Conservation (phyloP, 768 basidiomycete species). For the Podaxis carcinomalis region DNA sequence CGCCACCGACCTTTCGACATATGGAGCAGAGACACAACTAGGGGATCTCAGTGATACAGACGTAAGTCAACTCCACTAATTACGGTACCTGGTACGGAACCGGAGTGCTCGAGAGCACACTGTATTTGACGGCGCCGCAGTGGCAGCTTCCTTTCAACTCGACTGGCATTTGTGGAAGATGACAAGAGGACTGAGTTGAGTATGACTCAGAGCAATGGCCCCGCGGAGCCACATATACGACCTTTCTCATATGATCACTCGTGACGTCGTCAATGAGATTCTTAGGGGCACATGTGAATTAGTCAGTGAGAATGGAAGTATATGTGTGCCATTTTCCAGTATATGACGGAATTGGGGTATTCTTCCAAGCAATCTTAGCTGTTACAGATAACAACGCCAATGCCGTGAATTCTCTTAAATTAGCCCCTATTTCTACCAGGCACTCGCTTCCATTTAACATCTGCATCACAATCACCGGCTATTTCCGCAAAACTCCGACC, state of each 20-base stretch:
- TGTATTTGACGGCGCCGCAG: slow-evolving; percentile 47
- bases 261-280: background rate
- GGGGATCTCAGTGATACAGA: background rate
- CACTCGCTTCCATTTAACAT: background rate
- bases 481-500: slow-evolving; percentile 11
- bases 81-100: slow-evolving; percentile 56
- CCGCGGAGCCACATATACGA: background rate
- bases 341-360: too few relatives aligned
- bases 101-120: slow-evolving; percentile 48
- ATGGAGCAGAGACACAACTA: slow-evolving; percentile 66
- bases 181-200: background rate
- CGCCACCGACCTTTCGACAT: slow-evolving; percentile 67
- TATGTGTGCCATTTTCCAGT: too few relatives aligned
- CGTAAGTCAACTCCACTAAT: background rate
- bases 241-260: background rate
- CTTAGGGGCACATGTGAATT: background rate
- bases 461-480: background rate
- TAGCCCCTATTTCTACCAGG: too few relatives aligned
- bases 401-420: too few relatives aligned
- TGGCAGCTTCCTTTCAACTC: slow-evolving; percentile 53
- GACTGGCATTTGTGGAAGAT: slow-evolving; percentile 42
- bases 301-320: too few relatives aligned
- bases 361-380: too few relatives aligned
- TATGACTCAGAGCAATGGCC: background rate
- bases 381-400: too few relatives aligned